phyloP scores from a whole-genome alignment of 768 basidiomycete genomes.

The Collybiopsis luxurians region DNA sequence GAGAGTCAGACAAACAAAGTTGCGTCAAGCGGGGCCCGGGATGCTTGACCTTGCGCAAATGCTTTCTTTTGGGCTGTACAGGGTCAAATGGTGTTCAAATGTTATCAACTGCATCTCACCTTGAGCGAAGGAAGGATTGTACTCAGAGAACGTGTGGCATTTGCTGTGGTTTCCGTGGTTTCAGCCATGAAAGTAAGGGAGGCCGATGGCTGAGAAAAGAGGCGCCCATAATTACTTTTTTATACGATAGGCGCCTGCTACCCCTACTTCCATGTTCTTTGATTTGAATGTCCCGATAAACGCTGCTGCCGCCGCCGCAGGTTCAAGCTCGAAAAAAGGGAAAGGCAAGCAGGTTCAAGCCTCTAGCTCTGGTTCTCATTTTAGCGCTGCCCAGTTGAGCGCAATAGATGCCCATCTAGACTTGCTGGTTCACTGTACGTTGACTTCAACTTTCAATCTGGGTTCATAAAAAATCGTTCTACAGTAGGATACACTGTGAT shows the following conservation, averaged over 20 bases:
- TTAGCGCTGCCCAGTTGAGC: constrained; percentile 54
- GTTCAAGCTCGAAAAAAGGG: constrained; percentile 48
- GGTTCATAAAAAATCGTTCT: constrained; percentile 11
- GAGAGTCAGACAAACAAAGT: neutral
- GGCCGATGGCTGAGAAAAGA: no score
- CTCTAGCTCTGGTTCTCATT: constrained; percentile 26
- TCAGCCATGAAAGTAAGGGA: no score
- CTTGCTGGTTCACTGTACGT: constrained; percentile 70
- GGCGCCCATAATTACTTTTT: no score
- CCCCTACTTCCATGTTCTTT: constrained; percentile 47
- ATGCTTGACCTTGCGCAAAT: constrained; percentile 53
- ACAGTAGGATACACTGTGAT: constrained; percentile 87
- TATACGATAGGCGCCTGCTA: no score
- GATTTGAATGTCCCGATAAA: constrained; percentile 65
- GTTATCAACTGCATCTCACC: constrained; percentile 25
- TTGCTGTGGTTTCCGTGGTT: neutral
- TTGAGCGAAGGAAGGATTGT: neutral
- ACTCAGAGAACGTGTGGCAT: neutral
- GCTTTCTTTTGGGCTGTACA: constrained; percentile 41
- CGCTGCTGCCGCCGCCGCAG: constrained; percentile 19
- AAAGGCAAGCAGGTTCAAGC: constrained; percentile 50
- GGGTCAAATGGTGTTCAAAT: constrained; percentile 26
- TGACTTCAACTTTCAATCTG: neutral
- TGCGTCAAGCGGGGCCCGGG: no score
- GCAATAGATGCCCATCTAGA: constrained; percentile 65